phyloP scores from a whole-genome alignment of 176 grass and related monocot species.

The Carex cristatella region DNA sequence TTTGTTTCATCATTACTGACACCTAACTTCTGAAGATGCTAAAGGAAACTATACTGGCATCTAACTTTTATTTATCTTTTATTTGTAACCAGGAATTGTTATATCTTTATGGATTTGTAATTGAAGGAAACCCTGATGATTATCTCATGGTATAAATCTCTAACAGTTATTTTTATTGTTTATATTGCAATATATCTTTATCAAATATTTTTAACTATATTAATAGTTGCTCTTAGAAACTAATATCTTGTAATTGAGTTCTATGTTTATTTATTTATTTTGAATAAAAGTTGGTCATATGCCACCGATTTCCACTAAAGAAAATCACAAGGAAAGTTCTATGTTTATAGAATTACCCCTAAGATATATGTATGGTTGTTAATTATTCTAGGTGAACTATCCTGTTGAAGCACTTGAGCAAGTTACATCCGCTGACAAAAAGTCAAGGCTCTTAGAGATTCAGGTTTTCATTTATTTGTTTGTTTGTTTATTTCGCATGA shows the following conservation, averaged over 20 bases:
- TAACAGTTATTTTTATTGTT: background rate
- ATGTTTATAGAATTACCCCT: background rate
- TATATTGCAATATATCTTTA: background rate
- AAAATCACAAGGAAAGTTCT: background rate
- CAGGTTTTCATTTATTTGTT: conserved; percentile 47
- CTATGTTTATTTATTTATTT: too few species aligned
- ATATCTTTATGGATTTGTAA: conserved; percentile 91
- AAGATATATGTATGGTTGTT: conserved; percentile 3
- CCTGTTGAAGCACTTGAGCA: conserved; percentile 72
- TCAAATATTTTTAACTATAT: background rate
- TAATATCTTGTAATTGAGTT: background rate
- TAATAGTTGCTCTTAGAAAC: background rate
- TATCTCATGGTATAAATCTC: conserved; percentile 37
- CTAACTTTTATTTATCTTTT: conserved; percentile 14
- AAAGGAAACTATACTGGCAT: background rate
- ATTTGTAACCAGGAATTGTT: conserved; percentile 64
- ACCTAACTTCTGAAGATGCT: background rate
- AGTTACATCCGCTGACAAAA: conserved; percentile 45
- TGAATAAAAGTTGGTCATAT: too few species aligned
- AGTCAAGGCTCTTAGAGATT: conserved; percentile 60
- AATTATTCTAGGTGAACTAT: conserved; percentile 72
- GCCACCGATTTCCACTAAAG: too few species aligned
- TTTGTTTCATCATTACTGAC: conserved; percentile 24
- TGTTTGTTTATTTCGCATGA: background rate
- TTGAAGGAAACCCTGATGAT: conserved; percentile 88